phyloP scores from a whole-genome alignment of 257 asterid species.

The Lycium barbarum region DNA sequence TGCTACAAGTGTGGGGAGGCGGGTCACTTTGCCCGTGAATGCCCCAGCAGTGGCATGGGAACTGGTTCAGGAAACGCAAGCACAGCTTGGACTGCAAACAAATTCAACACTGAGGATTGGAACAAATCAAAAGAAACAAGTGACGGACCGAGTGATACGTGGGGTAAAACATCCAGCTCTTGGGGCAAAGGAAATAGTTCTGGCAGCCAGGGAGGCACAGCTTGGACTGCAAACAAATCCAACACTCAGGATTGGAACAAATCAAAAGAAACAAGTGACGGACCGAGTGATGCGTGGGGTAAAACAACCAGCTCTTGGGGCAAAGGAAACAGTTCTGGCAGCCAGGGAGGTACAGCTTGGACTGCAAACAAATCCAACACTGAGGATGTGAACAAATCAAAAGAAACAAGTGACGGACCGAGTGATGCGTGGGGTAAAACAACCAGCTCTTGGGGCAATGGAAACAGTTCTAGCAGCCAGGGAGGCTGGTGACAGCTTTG shows the following conservation, averaged over 20 bases:
- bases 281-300: conserved; percentile 40
- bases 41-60: no score
- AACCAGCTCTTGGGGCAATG: conserved; percentile 56
- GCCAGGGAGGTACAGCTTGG: conserved; percentile 38
- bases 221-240: conserved; percentile 16
- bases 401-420: conserved; percentile 37
- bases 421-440: conserved; percentile 47
- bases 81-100: conserved; percentile 10
- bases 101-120: background rate
- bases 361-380: conserved; percentile 33
- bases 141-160: conserved; percentile 41
- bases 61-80: background rate
- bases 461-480: conserved; percentile 54
- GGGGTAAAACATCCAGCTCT: conserved; percentile 17
- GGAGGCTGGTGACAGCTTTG: conserved; percentile 68
- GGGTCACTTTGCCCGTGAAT: no score
- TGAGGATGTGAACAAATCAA: conserved; percentile 24
- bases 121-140: conserved; percentile 26
- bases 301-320: background rate
- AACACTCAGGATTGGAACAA: no score
- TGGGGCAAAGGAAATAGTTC: conserved; percentile 12
- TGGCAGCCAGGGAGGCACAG: background rate
- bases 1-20: no score
- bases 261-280: conserved; percentile 34
- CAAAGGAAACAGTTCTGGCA: conserved; percentile 10